A percentile compares a stretch with the other conserved stretches of the same genome.
These are phyloP conservation scores for Eucalyptus sp. DNA, from an alignment of 345 rosid genomes.

Conservation along the genomic window DNA sequence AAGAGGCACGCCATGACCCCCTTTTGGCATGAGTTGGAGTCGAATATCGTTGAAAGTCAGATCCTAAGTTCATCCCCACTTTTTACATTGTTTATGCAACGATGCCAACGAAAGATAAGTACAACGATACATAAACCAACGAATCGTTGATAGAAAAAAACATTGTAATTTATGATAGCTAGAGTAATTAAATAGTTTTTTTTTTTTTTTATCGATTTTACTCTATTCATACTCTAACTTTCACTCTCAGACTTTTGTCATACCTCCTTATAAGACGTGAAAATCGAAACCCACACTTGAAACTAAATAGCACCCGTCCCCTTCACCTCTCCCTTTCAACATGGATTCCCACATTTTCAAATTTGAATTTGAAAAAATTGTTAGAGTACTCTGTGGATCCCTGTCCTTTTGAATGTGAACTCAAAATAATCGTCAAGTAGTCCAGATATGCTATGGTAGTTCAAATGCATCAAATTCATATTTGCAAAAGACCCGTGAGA, in stretches of 20 bases:
- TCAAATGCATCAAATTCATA: not conserved
- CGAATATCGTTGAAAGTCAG: not conserved
- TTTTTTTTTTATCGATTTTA: too few relatives aligned
- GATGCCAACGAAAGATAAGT: not conserved
- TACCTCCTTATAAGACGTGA: accelerated
- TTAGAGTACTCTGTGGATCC: not conserved
- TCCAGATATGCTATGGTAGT: not conserved
- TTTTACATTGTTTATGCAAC: not conserved
- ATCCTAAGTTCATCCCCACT: not conserved
- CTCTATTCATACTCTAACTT: too few relatives aligned
- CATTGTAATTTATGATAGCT: too few relatives aligned
- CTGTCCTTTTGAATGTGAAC: not conserved
- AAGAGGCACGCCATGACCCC: not conserved
- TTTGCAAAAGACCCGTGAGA: not conserved
- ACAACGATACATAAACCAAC: not conserved
- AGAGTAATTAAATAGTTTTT: not conserved
- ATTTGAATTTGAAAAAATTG: not conserved
- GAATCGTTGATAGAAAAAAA: too few relatives aligned
- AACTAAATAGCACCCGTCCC: too few relatives aligned
- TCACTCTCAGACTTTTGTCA: too few relatives aligned
- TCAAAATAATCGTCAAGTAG: not conserved
- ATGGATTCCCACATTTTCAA: not conserved
- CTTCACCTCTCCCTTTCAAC: too few relatives aligned
- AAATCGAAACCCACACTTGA: too few relatives aligned
- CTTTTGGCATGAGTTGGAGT: not conserved